Percentiles rank a stretch among this genome's conserved stretches.
phyloP scores from a whole-genome alignment of 1,139 yeast species.

The Geotrichum fermentans region DNA sequence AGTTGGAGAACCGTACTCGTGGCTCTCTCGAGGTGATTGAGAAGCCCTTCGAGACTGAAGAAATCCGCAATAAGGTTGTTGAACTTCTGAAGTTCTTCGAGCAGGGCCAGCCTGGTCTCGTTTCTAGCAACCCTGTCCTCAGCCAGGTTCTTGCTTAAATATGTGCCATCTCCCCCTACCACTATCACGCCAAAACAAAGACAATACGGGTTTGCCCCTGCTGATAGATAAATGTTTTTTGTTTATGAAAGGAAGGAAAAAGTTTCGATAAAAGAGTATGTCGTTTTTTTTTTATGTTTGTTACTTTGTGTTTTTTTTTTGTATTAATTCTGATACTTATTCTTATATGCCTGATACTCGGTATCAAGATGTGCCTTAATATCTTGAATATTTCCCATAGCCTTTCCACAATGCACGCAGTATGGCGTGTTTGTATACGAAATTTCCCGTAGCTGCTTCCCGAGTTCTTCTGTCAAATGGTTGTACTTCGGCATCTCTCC shows the following conservation, averaged over 20 bases:
- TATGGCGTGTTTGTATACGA: neutral
- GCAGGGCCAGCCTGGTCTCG: constrained; percentile 51
- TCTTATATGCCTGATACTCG: neutral
- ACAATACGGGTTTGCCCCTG: neutral
- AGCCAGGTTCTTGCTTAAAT: constrained; percentile 19
- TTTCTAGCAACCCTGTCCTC: constrained; percentile 25
- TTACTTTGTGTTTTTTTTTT: neutral
- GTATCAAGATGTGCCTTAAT: neutral
- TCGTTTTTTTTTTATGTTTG: neutral
- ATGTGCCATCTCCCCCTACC: no score
- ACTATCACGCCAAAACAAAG: no score
- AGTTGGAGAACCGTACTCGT: constrained; percentile 49
- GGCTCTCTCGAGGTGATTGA: constrained; percentile 56
- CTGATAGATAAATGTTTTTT: neutral
- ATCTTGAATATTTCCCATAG: neutral
- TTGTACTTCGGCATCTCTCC: neutral
- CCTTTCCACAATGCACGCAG: neutral
- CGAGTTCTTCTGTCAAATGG: neutral
- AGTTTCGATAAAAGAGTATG: neutral
- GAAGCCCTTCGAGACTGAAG: constrained; percentile 72
- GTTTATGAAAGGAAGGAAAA: neutral
- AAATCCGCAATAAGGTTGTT: constrained; percentile 58
- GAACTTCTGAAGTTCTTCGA: constrained; percentile 72
- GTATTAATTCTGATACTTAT: neutral
- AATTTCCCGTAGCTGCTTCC: neutral